Base-by-base conservation (phyloP, 1,139 yeast species). In the Candida smagusa region DNA sequence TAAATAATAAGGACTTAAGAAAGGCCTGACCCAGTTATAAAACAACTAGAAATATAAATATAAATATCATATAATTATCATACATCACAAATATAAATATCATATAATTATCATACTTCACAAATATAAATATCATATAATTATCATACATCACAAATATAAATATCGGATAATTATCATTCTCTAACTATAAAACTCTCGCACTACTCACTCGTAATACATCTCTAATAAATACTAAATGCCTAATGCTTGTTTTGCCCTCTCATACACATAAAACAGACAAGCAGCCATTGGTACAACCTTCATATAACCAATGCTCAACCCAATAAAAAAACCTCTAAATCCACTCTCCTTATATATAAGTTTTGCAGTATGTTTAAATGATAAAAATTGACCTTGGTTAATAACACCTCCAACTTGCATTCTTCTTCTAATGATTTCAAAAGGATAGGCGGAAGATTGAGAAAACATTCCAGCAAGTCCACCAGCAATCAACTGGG, bases 241-340 rank as follows among this genome's bases (percentile, higher is more conserved):
- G 30, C 86, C 86, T 44, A 88, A 63, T 33, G 71, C 56, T 47
- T 69, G 65, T 64, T 92, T 92, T 63, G 83, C 73, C 45, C 97
- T 73, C 63, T 92, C 98, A 61, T 92, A 92, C 25, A 90, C 96
- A 58, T 80, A 90, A 61, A 90, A 92, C 11, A 96, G 84, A 60
- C 97, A 90, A 35, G 97, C 96, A 54, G 83, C 92, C 98, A 92
- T 92, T 12, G 99, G 99, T 13, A 86, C 81, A 31, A 92, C 96
- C 62, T 92, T 92, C 53, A 92, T 77, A 59, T 89, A 92, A 1
- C 99, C 98, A 49, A 94, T 92, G 48, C 94, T 83, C 53, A 92
- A 72, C 3, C 99, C 99, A 9, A 92, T 94, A 56, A 86, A 92
- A 56, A 84, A 88, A 3, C 98, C 98, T 49, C 79, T 69, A 47